A percentile compares a stretch with the other conserved stretches of the same genome.
Conservation (phyloP, 495 filamentous ascomycete species). For the Polyplosphaeria fusca region DNA sequence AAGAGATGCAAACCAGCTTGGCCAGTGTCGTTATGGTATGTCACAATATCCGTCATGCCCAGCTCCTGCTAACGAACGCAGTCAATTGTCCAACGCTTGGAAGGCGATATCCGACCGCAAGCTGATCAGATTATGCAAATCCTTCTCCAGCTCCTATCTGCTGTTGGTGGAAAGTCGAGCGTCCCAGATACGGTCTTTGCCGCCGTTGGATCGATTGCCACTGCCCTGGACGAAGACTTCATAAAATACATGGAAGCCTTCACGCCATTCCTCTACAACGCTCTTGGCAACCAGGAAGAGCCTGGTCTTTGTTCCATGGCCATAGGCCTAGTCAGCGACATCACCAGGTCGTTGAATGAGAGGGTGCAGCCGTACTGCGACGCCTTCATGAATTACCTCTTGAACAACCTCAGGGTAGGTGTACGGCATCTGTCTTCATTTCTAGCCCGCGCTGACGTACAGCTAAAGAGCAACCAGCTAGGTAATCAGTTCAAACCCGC, state of each 20-base stretch:
- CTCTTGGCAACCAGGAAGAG: conserved; percentile 92
- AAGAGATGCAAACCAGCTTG: conserved; percentile 97
- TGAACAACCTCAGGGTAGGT: conserved; percentile 82
- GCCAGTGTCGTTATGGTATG: conserved; percentile 82
- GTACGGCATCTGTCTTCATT: neutral
- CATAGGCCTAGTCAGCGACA: conserved; percentile 93
- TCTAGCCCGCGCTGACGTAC: conserved; percentile 28
- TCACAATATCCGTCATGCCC: too few relatives aligned
- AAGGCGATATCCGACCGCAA: conserved; percentile 85
- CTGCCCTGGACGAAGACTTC: conserved; percentile 87
- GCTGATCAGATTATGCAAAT: conserved; percentile 90
- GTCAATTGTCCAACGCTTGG: conserved; percentile 88
- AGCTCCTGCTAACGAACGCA: conserved; percentile 11
- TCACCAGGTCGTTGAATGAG: conserved; percentile 84
- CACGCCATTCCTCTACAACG: conserved; percentile 83
- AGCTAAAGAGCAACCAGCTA: conserved; percentile 67
- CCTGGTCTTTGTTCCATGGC: conserved; percentile 92
- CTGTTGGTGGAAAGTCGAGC: conserved; percentile 79
- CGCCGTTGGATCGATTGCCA: conserved; percentile 79
- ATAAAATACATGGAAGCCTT: conserved; percentile 96
- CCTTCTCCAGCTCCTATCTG: conserved; percentile 73
- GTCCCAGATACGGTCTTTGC: conserved; percentile 93
- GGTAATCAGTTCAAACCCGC: conserved; percentile 97
- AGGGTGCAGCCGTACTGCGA: conserved; percentile 92
- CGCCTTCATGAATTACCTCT: conserved; percentile 91